Evolutionary conservation across 73 alveolate genomes (phyloP), one percentile per base, ranked within the genome.

Genomic region (Paramecium octaurelia): DNA sequence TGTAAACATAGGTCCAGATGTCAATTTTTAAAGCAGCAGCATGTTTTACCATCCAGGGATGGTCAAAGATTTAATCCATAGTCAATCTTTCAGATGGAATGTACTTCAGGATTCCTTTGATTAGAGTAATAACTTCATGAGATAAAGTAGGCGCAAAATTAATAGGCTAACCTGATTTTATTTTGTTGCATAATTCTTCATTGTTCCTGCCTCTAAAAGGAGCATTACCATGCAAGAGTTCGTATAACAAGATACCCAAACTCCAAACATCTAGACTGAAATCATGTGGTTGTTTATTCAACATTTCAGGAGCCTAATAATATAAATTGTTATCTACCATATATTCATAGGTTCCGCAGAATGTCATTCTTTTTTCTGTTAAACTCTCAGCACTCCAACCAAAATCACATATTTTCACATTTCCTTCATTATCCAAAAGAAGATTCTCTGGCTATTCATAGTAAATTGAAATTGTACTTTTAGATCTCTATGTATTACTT

Each of bases 261-360:
- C 98, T 93, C 99, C 99, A 97, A 42, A 96, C 93, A 93, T 97
- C 99, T 1, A 97, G 93, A 50, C 98, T 92, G 48, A 94, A 96
- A 89, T 96, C 97, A 84, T 97, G 97, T 2, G 96, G 92, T 23
- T 86, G 64, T 59, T 93, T 95, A 75, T 90, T 86, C 8, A 97
- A 59, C 97, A 98, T 98, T 93, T 98, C 99, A 38, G 99, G 99
- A 31, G 99, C 98, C 88, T 75, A 64, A 3, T 64, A 14, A 14
- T 64, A 12, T 16, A 2, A 64, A 8, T 58, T 31, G 21, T 1
- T 31, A 35, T 29, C 5, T 75, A 75, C 93, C 99, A 98, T 98
- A 85, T 98, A 98, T 89, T 98, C 99, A 71, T 96, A 94, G 1
- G 99, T 98, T 0, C 99, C 99, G 70, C 99, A 98, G 92, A 97